Base-by-base conservation (phyloP, 179 eudicot species). In the Spergularia azorica region DNA sequence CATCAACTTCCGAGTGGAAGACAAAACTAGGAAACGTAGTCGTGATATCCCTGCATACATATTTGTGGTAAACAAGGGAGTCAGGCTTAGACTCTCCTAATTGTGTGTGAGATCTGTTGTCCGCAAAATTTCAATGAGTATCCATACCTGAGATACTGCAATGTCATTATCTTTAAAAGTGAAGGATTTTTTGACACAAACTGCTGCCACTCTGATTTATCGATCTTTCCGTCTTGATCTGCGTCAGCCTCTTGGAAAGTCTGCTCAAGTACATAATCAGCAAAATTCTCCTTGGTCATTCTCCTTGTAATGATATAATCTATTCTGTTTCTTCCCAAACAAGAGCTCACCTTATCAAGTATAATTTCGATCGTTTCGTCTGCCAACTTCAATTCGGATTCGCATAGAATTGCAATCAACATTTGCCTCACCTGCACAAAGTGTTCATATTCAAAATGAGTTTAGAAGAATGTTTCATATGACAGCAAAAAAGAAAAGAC, bases 11-110 rank as follows among this genome's bases (percentile, higher is more conserved):
- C 0, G 97, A 88, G 81, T 92, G 88, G 84, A 92, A 91, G 32
- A 92, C 90, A 68, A 92, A 92, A 82, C 97, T 92, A 6, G 97
- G 97, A 73, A 92, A 92, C 1, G 96, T 89, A 3, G 96, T 92
- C 7, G 97, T 92, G 80, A 92, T 88, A 82, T 92, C 97, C 96
- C 97, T 92, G 91, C 82, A 77, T 66, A 26, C 48, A 46, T 43
- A 63, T 55, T 21, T 55, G 57, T 14, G 43, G 74, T 54, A 26
- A 54, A 13, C 20, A 32, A 21, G 2, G 8, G 57, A 9, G 38
- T 46, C 3, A 67, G 70, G 2, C 41, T 12, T 8, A 3, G 0
- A n/a, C n/a, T 3, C 41, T 16, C 5, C 16, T 11, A 16, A 21
- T 5, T 2, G 9, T 6, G 5, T 36, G 32, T 56, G 63, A 71